Conservation (phyloP, 2,329 filamentous ascomycete genomes). For the Aspergillus nomiae region DNA sequence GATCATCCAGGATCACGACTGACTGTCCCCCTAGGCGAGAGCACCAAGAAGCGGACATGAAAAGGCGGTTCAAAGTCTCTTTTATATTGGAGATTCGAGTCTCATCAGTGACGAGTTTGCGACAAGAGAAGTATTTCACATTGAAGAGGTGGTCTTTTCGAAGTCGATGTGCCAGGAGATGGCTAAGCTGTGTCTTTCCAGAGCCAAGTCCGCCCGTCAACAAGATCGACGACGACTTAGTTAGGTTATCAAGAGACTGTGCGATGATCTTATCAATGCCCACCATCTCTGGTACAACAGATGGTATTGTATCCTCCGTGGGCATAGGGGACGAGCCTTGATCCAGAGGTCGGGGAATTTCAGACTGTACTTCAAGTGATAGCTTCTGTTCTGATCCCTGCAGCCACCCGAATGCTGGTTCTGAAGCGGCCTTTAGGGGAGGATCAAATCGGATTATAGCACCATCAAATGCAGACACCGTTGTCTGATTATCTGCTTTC, state of each 20-base stretch:
- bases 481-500: constrained; percentile 57
- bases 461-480: constrained; percentile 72
- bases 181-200: constrained; percentile 82
- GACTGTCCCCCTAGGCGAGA: constrained; percentile 81
- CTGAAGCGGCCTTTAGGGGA: constrained; percentile 42
- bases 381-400: constrained; percentile 74
- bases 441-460: constrained; percentile 80
- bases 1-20: constrained; percentile 84
- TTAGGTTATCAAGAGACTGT: constrained; percentile 73
- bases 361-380: constrained; percentile 72
- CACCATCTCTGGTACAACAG: constrained; percentile 65
- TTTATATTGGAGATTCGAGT: constrained; percentile 87
- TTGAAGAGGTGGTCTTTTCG: constrained; percentile 75
- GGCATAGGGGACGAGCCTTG: constrained; percentile 39
- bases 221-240: constrained; percentile 84
- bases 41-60: constrained; percentile 89
- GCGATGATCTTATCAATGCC: constrained; percentile 79
- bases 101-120: constrained; percentile 86
- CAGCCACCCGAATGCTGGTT: constrained; percentile 62
- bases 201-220: constrained; percentile 86
- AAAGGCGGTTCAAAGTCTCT: constrained; percentile 79
- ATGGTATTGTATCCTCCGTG: constrained; percentile 59
- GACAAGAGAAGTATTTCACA: constrained; percentile 82
- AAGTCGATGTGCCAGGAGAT: constrained; percentile 72
- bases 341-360: constrained; percentile 67